Percentiles rank a stretch among this genome's conserved stretches.
These are phyloP conservation scores for Solanum medicagineum DNA, from an alignment of 257 asterid species.

Conservation along the genomic window DNA sequence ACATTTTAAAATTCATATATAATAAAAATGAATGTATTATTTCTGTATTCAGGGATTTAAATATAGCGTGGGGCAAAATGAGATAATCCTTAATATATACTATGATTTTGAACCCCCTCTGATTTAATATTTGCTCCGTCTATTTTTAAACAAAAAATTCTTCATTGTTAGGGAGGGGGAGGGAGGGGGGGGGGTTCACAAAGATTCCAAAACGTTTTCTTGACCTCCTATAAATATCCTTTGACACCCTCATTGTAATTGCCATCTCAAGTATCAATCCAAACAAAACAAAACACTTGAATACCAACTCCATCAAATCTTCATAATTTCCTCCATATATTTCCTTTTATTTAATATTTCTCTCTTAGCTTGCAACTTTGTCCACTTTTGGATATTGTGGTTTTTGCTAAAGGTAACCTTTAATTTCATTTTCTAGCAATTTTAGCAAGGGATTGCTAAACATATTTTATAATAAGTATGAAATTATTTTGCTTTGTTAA, in stretches of 20 bases:
- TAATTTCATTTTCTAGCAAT: background rate
- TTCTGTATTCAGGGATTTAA: background rate
- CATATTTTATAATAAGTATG: background rate
- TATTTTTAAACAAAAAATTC: background rate
- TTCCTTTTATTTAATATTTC: background rate
- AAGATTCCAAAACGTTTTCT: slow-evolving; percentile 21
- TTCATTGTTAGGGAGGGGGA: slow-evolving; percentile 1
- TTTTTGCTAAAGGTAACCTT: slow-evolving; percentile 23
- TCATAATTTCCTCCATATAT: background rate
- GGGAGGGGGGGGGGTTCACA: slow-evolving; percentile 15
- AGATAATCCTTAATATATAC: background rate
- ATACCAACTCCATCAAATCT: background rate
- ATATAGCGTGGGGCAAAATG: background rate
- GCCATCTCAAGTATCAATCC: slow-evolving; percentile 17
- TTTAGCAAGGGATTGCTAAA: background rate
- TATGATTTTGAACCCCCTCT: background rate
- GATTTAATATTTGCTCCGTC: too few species aligned
- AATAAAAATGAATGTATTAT: background rate
- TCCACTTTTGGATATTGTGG: slow-evolving; percentile 25
- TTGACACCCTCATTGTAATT: slow-evolving; percentile 17
- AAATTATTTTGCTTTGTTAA: too few species aligned
- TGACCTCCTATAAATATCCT: slow-evolving; percentile 47
- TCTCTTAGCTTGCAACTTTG: slow-evolving; percentile 1
- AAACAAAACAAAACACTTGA: slow-evolving; percentile 1
- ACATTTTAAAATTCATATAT: background rate